Conservation (phyloP, 805 yeast species). For the Kockiozyma suomiensis region DNA sequence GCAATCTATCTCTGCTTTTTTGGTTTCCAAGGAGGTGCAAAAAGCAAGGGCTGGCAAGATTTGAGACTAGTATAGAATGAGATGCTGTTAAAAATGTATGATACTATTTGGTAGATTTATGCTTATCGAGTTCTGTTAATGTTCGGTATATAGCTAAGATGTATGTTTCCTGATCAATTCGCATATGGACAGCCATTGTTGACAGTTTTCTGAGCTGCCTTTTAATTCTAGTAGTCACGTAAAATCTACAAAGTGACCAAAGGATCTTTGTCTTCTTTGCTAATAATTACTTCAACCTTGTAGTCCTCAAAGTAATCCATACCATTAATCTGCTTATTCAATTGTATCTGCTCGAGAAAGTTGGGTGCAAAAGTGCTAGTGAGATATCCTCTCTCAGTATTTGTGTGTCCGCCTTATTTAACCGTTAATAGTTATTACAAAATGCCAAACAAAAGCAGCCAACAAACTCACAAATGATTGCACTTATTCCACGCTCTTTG, state of each 20-base stretch:
- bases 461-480: conserved; percentile 56
- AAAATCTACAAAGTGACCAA: conserved; percentile 34
- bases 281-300: conserved; percentile 42
- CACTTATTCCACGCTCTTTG: conserved; percentile 70
- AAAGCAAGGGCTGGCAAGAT: not conserved
- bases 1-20: conserved; percentile 16
- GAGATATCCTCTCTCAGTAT: conserved; percentile 88
- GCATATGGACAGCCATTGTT: no score
- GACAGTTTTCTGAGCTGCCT: no score
- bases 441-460: no score
- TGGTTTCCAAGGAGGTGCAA: conserved; percentile 20
- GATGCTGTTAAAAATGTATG: not conserved
- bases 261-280: conserved; percentile 69
- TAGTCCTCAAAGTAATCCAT: conserved; percentile 13
- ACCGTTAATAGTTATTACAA: no score
- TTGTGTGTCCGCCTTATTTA: conserved; percentile 71
- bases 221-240: no score
- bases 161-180: no score
- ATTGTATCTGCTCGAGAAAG: conserved; percentile 49
- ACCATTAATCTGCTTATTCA: not conserved
- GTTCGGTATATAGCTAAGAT: no score
- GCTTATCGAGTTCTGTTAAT: not conserved
- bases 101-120: no score
- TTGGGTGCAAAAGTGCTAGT: conserved; percentile 51
- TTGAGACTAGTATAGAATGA: not conserved